A percentile compares a stretch with the other conserved stretches of the same genome.
Conservation (phyloP, 768 basidiomycete species). For the Lactarius quietus region DNA sequence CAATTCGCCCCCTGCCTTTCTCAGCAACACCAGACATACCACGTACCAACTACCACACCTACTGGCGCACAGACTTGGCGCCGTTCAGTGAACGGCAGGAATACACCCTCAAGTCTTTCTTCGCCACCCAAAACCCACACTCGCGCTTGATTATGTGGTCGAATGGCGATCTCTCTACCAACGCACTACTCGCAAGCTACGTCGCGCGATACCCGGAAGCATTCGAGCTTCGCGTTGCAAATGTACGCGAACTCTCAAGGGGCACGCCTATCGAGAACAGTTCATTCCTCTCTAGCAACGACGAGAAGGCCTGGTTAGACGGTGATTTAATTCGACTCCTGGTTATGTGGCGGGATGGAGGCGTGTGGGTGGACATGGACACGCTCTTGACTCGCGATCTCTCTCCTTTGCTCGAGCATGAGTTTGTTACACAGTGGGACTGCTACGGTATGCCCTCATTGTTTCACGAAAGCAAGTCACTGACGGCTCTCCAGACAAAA, state of each 20-base stretch:
- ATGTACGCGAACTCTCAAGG: constrained; percentile 60
- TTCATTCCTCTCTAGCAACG: constrained; percentile 52
- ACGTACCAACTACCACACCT: constrained; percentile 78
- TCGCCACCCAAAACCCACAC: constrained; percentile 76
- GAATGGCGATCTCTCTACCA: constrained; percentile 65
- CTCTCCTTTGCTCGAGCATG: constrained; percentile 82
- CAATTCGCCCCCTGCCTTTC: constrained; percentile 42
- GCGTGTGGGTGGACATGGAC: constrained; percentile 98
- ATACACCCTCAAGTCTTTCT: constrained; percentile 89
- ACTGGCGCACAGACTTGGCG: constrained; percentile 89
- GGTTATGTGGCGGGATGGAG: constrained; percentile 85
- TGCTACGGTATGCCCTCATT: constrained; percentile 71
- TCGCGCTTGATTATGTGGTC: constrained; percentile 86
- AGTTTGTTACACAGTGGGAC: constrained; percentile 99
- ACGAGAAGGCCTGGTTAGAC: constrained; percentile 89
- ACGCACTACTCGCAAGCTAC: constrained; percentile 59
- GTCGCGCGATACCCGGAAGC: constrained; percentile 59
- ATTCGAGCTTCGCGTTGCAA: constrained; percentile 66
- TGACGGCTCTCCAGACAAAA: constrained; percentile 20
- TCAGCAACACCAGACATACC: constrained; percentile 32
- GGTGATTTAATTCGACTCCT: constrained; percentile 89
- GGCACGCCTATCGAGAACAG: constrained; percentile 78
- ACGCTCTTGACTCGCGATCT: constrained; percentile 86
- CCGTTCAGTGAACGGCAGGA: constrained; percentile 81
- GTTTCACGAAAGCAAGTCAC: background rate